Evolutionary conservation across 169 alveolate genomes (phyloP), one percentile per base, ranked within the genome.

Genomic region (Cryptosporidium parvum): DNA sequence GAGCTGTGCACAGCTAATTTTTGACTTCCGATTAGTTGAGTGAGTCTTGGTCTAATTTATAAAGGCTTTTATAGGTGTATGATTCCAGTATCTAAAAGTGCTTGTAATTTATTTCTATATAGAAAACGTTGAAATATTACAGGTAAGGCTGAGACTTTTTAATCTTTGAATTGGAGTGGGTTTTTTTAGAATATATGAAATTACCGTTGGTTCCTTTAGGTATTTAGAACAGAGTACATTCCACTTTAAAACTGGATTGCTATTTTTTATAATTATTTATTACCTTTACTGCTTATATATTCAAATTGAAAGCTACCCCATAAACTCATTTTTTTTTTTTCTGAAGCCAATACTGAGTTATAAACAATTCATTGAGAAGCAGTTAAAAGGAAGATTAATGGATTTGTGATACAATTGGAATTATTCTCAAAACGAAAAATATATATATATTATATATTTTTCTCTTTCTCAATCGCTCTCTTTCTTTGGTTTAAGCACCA

Each of bases 381-480:
- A 8, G 8, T 56, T n/a, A 26, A 56, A 53, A 23, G 35, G 67
- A 56, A 56, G 67, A 56, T 56, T 56, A n/a, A 56, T 56, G 67
- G 37, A 56, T 26, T 56, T 56, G 7, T 56, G 67, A 56, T 26
- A 56, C 26, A 21, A 26, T 26, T 56, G 67, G 67, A 56, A 23
- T 16, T n/a, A 21, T 26, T 56, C 7, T 9, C 35, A 10, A 56
- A 29, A 56, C 67, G 29, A 26, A 56, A 56, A 26, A 56, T 56
- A 56, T 56, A 56, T 56, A 56, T 23, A 56, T 56, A 56, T 56
- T 26, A 48, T 56, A 56, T 56, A 26, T 56, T 23, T 56, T 56
- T 56, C 67, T 56, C 67, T 26, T 26, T n/a, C 67, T 56, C 67
- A 56, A n/a, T 26, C 67, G n/a, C 67, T n/a, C 67, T 56, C 67